phyloP scores from a whole-genome alignment of 331 rosid genomes.

The Prunus yedoensis region DNA sequence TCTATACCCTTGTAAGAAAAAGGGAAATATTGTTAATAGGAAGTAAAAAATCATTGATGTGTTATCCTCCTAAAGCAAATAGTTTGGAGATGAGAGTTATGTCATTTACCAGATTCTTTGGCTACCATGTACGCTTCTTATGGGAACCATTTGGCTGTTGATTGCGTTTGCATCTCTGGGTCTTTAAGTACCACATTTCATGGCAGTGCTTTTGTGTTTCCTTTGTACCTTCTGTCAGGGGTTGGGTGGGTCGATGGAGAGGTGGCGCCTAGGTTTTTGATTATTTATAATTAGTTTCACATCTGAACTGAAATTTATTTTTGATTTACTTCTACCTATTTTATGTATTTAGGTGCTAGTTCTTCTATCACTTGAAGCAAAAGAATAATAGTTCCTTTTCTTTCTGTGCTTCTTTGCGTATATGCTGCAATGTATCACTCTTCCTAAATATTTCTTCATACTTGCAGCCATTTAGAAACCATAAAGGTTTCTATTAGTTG shows the following conservation, averaged over 20 bases:
- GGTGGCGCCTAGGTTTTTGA: background rate
- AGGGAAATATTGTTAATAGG: background rate
- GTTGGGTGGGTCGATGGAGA: background rate
- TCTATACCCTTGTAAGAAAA: background rate
- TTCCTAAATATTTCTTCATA: slow-evolving; percentile 10
- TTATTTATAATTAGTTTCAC: background rate
- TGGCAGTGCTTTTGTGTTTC: background rate
- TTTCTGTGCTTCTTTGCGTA: background rate
- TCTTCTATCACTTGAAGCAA: background rate
- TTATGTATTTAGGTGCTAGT: background rate
- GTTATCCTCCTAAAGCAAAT: background rate
- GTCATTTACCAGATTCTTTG: background rate
- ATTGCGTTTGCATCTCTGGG: background rate
- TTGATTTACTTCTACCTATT: background rate
- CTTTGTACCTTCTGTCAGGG: background rate
- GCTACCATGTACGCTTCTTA: background rate
- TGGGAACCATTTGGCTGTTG: background rate
- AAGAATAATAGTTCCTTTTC: background rate
- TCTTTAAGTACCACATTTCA: background rate
- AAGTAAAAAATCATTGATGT: background rate
- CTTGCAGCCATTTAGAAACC: slow-evolving; percentile 60
- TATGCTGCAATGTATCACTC: background rate
- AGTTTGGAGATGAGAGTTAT: background rate
- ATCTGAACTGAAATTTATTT: background rate
- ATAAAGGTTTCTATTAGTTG: slow-evolving; percentile 64